Base-by-base conservation (phyloP, 768 basidiomycete genomes). In the Piloderma croceum region DNA sequence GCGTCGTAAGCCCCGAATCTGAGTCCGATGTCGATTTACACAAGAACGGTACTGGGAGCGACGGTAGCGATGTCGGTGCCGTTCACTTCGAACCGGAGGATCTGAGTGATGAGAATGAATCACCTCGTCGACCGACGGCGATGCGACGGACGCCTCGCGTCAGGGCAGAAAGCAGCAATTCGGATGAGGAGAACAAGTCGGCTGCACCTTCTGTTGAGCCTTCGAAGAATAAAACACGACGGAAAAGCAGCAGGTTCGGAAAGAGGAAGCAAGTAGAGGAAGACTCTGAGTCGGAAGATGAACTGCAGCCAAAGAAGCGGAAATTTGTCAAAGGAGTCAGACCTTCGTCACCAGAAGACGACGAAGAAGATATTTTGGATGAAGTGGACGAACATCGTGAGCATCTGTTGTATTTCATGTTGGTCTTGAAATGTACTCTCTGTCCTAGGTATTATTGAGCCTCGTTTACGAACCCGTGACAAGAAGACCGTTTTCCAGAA, bases 401-500 rank as follows among this genome's bases (percentile, higher is more conserved):
- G 73, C 59, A 38, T 34, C 39, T 34, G 23, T 24, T 34, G 29
- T 32, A 35, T 36, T 25, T 44, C 37, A 24, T 19, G 15, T 20
- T 5, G 6, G 34, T n/a, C 32, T 39, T 21, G 32, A 13, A 25
- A 35, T 39, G 36, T 25, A 44, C 31, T 38, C 33, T 24, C 7
- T 17, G 40, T 17, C 24, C 6, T 45, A 88, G 82, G 65, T 38
- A 82, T 90, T 21, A 61, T 90, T 29, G 67, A 79, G 19, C 64
- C 62, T 6, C 79, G 87, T 32, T 58, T 90, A 22, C 79, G 88
- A 24, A 56, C 62, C 20, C 74, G 84, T 22, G 64, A 68, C 43
- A 85, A 76, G 59, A 68, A 71, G 56, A 72, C 79, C 11, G 45
- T 59, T 5, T 89, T 76, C 54, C 81, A 79, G 47, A 71, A 68